Evolutionary conservation across 2,329 filamentous ascomycete species (phyloP), one percentile per base, ranked within the genome.

Genomic region (Trichophyton verrucosum): DNA sequence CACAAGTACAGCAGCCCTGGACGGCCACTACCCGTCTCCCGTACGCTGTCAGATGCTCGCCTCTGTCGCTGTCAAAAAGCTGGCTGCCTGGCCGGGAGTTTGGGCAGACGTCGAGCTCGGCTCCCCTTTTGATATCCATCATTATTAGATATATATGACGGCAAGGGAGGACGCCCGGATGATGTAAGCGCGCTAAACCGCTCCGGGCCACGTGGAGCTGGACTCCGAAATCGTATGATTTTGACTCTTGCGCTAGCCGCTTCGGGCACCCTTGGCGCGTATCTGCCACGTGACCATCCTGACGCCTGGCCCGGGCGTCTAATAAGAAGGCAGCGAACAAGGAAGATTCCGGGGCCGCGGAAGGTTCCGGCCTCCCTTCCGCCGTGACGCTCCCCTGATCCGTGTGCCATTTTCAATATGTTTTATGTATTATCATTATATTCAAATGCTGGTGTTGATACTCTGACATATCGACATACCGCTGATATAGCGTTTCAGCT

Each of bases 261-360:
- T 55, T 38, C 17, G 11, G 51, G 51, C 3, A 13, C 2, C 24
- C 46, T 51, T 51, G 46, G 30, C 30, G 27, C 51, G 15, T 15
- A 3, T 33, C 17, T n/a, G 7, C 27, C 51, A 55, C 51, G 51
- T 55, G 51, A 55, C 46, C 46, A 22, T 1, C 46, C 46, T 51
- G 20, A 15, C 46, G 22, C 51, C 11, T 55, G 51, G 51, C 17
- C 30, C 51, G 51, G 30, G 51, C 51, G 51, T 36, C n/a, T 44
- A 13, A 38, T 38, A 38, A 38, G 33, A 13, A 38, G 22, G 22
- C 33, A 38, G 33, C 33, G 33, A 30, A 22, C 51, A 20, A 36
- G 51, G 51, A 55, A 55, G 51, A 17, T 55, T 55, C 51, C 51
- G 51, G 51, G 51, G n/a, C 4, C 51, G 51, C 51, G 24, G 51